Conservation (phyloP, 2,329 filamentous ascomycete species). For the Ophiostoma perfectum region DNA sequence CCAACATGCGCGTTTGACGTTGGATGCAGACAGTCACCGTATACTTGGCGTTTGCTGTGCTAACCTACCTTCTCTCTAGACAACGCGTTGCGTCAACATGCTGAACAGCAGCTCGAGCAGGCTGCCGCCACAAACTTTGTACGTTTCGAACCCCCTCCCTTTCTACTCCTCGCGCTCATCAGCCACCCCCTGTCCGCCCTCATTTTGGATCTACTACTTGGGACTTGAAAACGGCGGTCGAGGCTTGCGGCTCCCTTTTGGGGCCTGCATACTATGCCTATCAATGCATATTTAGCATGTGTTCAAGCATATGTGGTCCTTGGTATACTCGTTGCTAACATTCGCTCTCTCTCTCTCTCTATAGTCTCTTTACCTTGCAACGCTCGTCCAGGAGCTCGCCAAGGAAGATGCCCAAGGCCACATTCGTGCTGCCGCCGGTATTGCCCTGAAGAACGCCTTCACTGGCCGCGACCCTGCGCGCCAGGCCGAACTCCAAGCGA, state of each 20-base stretch:
- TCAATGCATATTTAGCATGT: constrained; percentile 10
- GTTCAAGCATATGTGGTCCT: background rate
- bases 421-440: constrained; percentile 89
- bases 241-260: background rate
- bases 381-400: constrained; percentile 87
- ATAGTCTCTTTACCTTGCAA: constrained; percentile 85
- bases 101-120: constrained; percentile 88
- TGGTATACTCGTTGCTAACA: constrained; percentile 13
- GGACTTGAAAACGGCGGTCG: background rate
- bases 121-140: constrained; percentile 96
- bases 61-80: constrained; percentile 48
- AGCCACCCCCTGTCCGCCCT: constrained; percentile 7
- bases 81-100: constrained; percentile 79
- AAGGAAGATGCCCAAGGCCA: constrained; percentile 78
- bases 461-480: constrained; percentile 83
- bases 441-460: constrained; percentile 97
- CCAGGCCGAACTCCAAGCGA: constrained; percentile 82
- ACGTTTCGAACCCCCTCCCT: constrained; percentile 35
- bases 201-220: too few species aligned
- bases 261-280: background rate
- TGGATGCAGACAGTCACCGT: background rate
- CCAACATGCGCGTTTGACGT: background rate
- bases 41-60: constrained; percentile 4
- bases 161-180: constrained; percentile 9
- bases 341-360: constrained; percentile 12